Evolutionary conservation across 2,329 filamentous ascomycete genomes (phyloP).

Genomic region (Beauveria australis): DNA sequence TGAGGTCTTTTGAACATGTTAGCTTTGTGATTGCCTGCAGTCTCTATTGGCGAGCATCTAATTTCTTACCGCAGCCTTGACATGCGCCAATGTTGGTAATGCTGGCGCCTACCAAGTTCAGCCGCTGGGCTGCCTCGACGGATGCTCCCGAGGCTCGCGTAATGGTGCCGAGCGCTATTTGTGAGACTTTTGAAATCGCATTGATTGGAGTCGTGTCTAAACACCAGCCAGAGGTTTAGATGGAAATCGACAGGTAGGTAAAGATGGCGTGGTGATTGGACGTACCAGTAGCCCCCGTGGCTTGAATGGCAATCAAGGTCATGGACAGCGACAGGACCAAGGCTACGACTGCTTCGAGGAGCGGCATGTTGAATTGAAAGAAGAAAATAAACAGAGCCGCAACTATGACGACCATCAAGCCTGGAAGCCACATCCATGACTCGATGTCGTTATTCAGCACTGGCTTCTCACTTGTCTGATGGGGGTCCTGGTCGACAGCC

Average conservation of each 20-base stretch:
- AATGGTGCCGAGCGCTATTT: conserved; percentile 5
- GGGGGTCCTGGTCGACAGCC: background rate
- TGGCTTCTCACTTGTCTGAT: background rate
- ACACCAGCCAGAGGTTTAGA: background rate
- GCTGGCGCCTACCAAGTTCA: conserved; percentile 9
- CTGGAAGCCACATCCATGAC: conserved; percentile 1
- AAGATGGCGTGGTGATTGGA: background rate
- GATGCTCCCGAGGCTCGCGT: conserved; percentile 2
- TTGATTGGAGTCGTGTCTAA: conserved; percentile 10
- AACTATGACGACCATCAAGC: background rate
- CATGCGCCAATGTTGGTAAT: conserved; percentile 9
- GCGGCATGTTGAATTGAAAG: conserved; percentile 1
- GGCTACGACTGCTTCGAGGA: background rate
- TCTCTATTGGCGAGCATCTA: background rate
- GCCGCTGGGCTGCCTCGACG: conserved; percentile 6
- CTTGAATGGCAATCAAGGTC: conserved; percentile 9
- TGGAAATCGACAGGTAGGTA: background rate
- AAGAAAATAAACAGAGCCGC: background rate
- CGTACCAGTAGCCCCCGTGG: conserved; percentile 9
- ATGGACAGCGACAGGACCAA: background rate
- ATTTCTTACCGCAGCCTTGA: conserved; percentile 2
- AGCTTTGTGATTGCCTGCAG: background rate
- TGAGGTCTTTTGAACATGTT: background rate
- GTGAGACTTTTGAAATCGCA: conserved; percentile 7
- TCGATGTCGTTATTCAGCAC: background rate